Evolutionary conservation across 257 asterid genomes (phyloP).

Genomic region (Avicennia marina): DNA sequence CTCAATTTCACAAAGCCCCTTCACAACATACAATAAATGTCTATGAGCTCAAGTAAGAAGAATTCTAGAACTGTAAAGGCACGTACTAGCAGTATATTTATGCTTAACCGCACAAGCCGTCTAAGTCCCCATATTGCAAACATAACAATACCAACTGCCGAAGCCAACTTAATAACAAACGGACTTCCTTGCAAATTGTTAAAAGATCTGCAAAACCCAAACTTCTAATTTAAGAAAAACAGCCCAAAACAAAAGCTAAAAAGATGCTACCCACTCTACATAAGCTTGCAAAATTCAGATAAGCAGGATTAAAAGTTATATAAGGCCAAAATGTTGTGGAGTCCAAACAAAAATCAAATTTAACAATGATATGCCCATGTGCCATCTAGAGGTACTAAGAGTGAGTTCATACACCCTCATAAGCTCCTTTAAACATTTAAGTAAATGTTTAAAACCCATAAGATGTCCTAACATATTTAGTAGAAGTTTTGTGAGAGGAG

Average conservation of each 20-base stretch:
- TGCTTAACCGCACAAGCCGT: conserved; percentile 64
- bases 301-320: background rate
- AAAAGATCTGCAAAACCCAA: conserved; percentile 57
- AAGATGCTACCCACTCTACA: background rate
- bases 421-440: no score
- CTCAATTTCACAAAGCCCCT: conserved; percentile 4
- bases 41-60: conserved; percentile 14
- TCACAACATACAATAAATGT: background rate
- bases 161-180: conserved; percentile 50
- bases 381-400: no score
- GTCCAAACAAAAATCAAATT: no score
- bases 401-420: no score
- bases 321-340: no score
- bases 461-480: no score
- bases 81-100: conserved; percentile 59
- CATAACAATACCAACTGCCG: conserved; percentile 64
- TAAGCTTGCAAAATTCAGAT: conserved; percentile 1
- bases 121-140: conserved; percentile 90
- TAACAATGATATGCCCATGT: no score
- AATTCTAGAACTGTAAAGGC: conserved; percentile 14
- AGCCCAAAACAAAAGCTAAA: no score
- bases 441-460: no score
- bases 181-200: conserved; percentile 53
- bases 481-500: no score
- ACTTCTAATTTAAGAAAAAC: conserved; percentile 13